Evolutionary conservation across 1,284 basidiomycete species (phyloP).

Genomic region (Sanghuangporus weigelae): DNA sequence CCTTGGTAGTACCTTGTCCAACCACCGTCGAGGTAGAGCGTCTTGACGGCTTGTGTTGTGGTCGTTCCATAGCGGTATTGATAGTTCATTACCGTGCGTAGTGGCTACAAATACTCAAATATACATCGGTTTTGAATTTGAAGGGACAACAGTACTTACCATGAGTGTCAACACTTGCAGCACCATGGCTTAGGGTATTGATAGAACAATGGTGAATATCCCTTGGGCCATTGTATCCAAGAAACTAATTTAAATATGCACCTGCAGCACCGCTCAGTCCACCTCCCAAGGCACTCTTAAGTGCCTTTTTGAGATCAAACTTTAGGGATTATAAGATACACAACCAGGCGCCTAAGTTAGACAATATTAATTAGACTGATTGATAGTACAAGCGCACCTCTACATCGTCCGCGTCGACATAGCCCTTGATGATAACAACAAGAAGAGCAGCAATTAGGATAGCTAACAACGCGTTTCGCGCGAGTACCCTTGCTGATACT

Average conservation of each 20-base stretch:
- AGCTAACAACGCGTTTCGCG: slow-evolving; percentile 22
- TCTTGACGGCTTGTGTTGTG: slow-evolving; percentile 57
- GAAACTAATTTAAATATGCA: slow-evolving; percentile 21
- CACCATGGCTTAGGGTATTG: slow-evolving; percentile 62
- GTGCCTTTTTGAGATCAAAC: slow-evolving; percentile 73
- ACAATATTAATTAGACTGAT: not conserved
- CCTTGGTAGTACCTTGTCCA: slow-evolving; percentile 81
- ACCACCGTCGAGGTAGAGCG: slow-evolving; percentile 75
- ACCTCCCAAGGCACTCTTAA: slow-evolving; percentile 78
- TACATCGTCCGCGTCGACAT: slow-evolving; percentile 61
- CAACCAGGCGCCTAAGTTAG: not conserved
- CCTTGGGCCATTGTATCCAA: not conserved
- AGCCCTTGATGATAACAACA: slow-evolving; percentile 48
- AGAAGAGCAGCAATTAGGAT: slow-evolving; percentile 32
- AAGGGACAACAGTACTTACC: slow-evolving; percentile 34
- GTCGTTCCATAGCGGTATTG: slow-evolving; percentile 81
- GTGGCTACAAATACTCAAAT: slow-evolving; percentile 37
- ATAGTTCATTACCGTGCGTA: slow-evolving; percentile 90
- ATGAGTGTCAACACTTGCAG: slow-evolving; percentile 84
- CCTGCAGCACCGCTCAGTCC: slow-evolving; percentile 82
- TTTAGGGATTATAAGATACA: slow-evolving; percentile 27
- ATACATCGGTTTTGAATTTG: not conserved
- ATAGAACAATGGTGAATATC: not conserved
- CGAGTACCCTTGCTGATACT: not conserved
- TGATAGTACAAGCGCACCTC: slow-evolving; percentile 39